phyloP scores from a whole-genome alignment of 192 early-diverging fungal genomes.

The Oehlia diaphana region DNA sequence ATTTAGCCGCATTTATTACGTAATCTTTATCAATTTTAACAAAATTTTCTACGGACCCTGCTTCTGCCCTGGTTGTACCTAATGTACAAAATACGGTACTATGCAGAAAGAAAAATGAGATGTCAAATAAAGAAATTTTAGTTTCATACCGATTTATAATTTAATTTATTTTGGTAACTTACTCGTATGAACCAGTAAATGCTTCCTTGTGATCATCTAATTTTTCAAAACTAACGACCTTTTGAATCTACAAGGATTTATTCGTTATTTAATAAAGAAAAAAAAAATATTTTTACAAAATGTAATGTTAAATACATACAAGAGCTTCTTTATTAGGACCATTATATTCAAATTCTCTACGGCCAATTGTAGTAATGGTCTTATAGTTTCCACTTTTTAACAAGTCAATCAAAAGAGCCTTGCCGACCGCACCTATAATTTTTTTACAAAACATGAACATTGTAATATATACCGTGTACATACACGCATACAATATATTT shows the following conservation, averaged over 20 bases:
- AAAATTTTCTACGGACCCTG: constrained; percentile 67
- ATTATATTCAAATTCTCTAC: constrained; percentile 46
- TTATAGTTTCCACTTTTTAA: constrained; percentile 46
- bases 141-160: neutral
- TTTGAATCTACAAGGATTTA: constrained; percentile 46
- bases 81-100: constrained; percentile 72
- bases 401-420: constrained; percentile 53
- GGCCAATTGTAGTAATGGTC: constrained; percentile 58
- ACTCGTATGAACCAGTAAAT: constrained; percentile 48
- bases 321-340: constrained; percentile 46
- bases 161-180: constrained; percentile 18
- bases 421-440: constrained; percentile 59
- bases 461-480: no score
- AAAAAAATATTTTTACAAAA: no score
- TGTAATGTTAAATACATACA: constrained; percentile 18
- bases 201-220: constrained; percentile 40
- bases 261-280: neutral
- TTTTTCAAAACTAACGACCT: constrained; percentile 76
- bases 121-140: constrained; percentile 11
- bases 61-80: constrained; percentile 38
- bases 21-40: constrained; percentile 80
- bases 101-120: constrained; percentile 26
- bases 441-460: neutral
- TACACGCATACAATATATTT: no score
- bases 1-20: constrained; percentile 64